Conservation (phyloP, 352 stramenopile species). For the Pilasporangium apinafurcum region DNA sequence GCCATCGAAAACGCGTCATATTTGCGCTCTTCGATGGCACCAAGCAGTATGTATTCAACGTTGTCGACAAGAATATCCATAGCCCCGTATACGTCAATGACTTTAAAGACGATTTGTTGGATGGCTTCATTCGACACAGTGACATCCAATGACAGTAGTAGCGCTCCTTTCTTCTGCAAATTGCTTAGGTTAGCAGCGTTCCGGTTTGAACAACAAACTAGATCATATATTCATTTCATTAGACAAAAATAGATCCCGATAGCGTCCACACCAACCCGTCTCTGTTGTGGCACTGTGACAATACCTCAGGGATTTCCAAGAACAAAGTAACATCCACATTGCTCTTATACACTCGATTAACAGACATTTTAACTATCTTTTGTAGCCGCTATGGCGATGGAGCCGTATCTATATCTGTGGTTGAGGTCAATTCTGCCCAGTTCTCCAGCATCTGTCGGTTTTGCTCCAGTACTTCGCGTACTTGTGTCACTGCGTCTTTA, state of each 20-base stretch:
- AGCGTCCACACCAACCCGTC: too few species aligned
- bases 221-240: slow-evolving; percentile 40
- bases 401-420: too few species aligned
- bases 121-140: not conserved
- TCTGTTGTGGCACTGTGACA: too few species aligned
- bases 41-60: not conserved
- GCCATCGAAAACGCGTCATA: too few species aligned
- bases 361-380: too few species aligned
- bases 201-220: slow-evolving; percentile 26
- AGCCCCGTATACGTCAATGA: not conserved
- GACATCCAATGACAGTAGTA: slow-evolving; percentile 1
- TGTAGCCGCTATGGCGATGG: too few species aligned
- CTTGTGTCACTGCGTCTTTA: slow-evolving; percentile 12
- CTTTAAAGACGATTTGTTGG: not conserved
- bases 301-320: slow-evolving; percentile 24
- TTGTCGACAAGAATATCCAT: slow-evolving; percentile 6
- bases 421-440: slow-evolving; percentile 6
- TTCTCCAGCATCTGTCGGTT: slow-evolving; percentile 6
- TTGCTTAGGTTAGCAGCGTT: too few species aligned
- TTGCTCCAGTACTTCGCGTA: slow-evolving; percentile 7
- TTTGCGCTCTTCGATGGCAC: slow-evolving; percentile 1
- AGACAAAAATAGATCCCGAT: slow-evolving; percentile 44
- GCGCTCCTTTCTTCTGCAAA: too few species aligned
- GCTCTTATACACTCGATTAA: too few species aligned
- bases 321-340: not conserved